These are phyloP conservation scores for Cladosporium sp. DNA, from an alignment of 2,329 filamentous ascomycete genomes.

Conservation along the genomic window DNA sequence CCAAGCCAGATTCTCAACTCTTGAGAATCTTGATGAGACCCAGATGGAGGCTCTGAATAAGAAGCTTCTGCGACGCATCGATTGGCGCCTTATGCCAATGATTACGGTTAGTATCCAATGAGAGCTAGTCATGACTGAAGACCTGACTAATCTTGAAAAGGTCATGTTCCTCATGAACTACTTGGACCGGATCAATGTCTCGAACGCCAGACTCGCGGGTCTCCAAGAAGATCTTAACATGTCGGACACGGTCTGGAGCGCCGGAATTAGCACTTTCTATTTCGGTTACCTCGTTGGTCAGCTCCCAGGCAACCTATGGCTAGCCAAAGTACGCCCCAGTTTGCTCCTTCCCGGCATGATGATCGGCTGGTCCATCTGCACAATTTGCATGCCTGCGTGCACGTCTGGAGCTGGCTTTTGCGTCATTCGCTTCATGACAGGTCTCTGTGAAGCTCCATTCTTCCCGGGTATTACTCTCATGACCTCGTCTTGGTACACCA, in stretches of 20 bases:
- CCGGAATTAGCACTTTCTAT: conserved; percentile 48
- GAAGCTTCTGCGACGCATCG: conserved; percentile 31
- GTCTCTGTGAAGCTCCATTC: conserved; percentile 43
- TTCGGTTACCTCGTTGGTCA: conserved; percentile 43
- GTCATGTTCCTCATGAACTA: conserved; percentile 40
- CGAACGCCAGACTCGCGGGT: conserved; percentile 40
- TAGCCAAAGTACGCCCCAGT: conserved; percentile 43
- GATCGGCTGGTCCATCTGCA: conserved; percentile 47
- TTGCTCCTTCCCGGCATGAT: conserved; percentile 42
- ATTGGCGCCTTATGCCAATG: conserved; percentile 35
- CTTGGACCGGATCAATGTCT: conserved; percentile 39
- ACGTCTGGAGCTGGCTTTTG: conserved; percentile 39
- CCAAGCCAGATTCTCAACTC: conserved; percentile 32
- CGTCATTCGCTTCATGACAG: conserved; percentile 41
- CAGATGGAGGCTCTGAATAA: conserved; percentile 35
- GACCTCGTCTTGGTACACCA: conserved; percentile 50
- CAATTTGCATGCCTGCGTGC: conserved; percentile 47
- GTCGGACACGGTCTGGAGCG: conserved; percentile 38
- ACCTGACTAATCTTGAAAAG: background rate
- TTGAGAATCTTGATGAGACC: conserved; percentile 29
- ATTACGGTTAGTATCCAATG: conserved; percentile 24
- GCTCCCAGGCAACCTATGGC: conserved; percentile 49
- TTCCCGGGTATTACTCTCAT: conserved; percentile 41
- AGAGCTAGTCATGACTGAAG: too few relatives aligned
- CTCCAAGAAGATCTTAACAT: conserved; percentile 42